A percentile compares a stretch with the other conserved stretches of the same genome.
Evolutionary conservation across 208 protist species (phyloP).

Genomic region (Naegleria lovaniensis): DNA sequence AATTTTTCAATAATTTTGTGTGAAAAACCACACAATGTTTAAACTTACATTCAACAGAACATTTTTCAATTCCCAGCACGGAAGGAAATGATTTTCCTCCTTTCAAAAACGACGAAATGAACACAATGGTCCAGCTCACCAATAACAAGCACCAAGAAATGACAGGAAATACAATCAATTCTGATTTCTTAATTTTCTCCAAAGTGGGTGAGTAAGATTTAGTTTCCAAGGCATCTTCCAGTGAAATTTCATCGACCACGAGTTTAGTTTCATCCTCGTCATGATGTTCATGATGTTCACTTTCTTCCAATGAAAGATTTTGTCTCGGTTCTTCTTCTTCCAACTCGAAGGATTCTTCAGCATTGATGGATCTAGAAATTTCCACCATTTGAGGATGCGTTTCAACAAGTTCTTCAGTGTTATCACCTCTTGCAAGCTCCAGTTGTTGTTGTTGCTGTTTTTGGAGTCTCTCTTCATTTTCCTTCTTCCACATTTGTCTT

Average conservation of each 20-base stretch:
- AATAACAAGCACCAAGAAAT: neutral
- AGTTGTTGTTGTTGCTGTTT: neutral
- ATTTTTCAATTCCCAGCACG: neutral
- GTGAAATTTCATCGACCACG: neutral
- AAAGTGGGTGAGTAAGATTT: neutral
- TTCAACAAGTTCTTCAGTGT: neutral
- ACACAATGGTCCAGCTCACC: neutral
- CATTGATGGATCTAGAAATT: neutral
- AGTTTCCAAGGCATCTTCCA: no score
- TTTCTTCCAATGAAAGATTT: neutral
- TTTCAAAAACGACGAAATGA: neutral
- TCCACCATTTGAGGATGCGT: neutral
- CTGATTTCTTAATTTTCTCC: neutral
- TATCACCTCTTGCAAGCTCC: neutral
- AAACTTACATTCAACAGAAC: neutral
- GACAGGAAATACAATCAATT: neutral
- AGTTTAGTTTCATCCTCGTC: neutral
- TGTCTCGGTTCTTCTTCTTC: neutral
- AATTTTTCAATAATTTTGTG: no score
- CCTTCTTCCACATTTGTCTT: neutral
- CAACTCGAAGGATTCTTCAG: neutral
- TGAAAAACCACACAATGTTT: neutral
- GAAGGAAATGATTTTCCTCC: neutral
- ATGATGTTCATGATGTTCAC: neutral
- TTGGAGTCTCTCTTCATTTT: neutral